Conservation (phyloP, 371 early-diverging fungal species). For the Mortierella sp. region DNA sequence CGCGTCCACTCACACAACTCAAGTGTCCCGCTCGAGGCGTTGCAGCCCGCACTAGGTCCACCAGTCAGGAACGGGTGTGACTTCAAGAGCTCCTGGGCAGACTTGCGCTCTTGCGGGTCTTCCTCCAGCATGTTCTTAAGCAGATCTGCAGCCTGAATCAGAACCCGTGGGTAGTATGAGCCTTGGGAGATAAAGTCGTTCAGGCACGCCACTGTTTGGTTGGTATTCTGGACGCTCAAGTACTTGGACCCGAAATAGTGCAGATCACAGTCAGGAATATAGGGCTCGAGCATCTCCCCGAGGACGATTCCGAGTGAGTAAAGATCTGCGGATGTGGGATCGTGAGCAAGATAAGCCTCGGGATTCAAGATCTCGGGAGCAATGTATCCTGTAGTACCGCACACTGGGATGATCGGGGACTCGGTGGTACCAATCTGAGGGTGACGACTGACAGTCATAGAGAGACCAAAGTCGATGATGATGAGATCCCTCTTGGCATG, state of each 20-base stretch:
- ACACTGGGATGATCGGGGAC: slow-evolving; percentile 50
- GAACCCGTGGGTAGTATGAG: slow-evolving; percentile 23
- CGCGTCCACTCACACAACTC: slow-evolving; percentile 50
- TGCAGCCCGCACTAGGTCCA: background rate
- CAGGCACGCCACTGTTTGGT: slow-evolving; percentile 55
- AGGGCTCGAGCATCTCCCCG: slow-evolving; percentile 73
- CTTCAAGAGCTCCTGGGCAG: slow-evolving; percentile 38
- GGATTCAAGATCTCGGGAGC: slow-evolving; percentile 76
- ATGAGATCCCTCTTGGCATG: slow-evolving; percentile 61
- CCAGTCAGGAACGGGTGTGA: slow-evolving; percentile 33
- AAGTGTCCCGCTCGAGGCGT: slow-evolving; percentile 12
- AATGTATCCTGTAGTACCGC: slow-evolving; percentile 83
- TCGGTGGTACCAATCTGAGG: background rate
- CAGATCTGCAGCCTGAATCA: slow-evolving; percentile 49
- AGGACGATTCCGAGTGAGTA: slow-evolving; percentile 73
- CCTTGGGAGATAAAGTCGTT: slow-evolving; percentile 52
- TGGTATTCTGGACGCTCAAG: slow-evolving; percentile 66
- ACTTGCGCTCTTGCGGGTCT: slow-evolving; percentile 34
- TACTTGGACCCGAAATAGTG: slow-evolving; percentile 70
- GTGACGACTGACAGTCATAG: slow-evolving; percentile 50
- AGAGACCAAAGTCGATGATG: slow-evolving; percentile 79
- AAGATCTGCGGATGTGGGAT: slow-evolving; percentile 61
- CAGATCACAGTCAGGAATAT: slow-evolving; percentile 62
- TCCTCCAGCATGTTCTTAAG: slow-evolving; percentile 42
- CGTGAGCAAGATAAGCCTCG: slow-evolving; percentile 21